phyloP scores from a whole-genome alignment of 257 asterid genomes.

The Leonotis leonurus region DNA sequence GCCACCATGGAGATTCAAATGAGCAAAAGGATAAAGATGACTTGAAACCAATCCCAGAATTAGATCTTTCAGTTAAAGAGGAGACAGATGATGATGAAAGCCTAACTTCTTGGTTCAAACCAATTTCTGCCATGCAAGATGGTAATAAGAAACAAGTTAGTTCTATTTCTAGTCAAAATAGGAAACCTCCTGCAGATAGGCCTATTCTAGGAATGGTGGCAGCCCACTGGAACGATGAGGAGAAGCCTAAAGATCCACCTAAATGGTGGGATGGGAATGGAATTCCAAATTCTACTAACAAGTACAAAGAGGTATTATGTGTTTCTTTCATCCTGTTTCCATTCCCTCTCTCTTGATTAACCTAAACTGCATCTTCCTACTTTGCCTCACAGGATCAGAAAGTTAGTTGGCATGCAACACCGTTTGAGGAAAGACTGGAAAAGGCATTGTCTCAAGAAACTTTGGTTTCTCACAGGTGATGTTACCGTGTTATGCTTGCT shows the following conservation, averaged over 20 bases:
- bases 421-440: slow-evolving; percentile 94
- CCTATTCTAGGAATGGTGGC: slow-evolving; percentile 95
- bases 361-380: background rate
- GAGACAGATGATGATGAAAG: slow-evolving; percentile 40
- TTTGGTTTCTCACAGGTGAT: slow-evolving; percentile 58
- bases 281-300: slow-evolving; percentile 87
- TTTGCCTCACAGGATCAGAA: slow-evolving; percentile 54
- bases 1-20: slow-evolving; percentile 17
- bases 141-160: slow-evolving; percentile 17
- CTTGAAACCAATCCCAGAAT: slow-evolving; percentile 16
- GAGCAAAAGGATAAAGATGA: slow-evolving; percentile 19
- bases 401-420: slow-evolving; percentile 94
- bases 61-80: slow-evolving; percentile 29
- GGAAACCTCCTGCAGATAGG: slow-evolving; percentile 54
- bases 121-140: slow-evolving; percentile 29
- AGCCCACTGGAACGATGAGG: slow-evolving; percentile 81
- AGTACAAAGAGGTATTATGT: slow-evolving; percentile 75
- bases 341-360: background rate
- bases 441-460: slow-evolving; percentile 88
- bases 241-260: slow-evolving; percentile 49
- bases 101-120: slow-evolving; percentile 57
- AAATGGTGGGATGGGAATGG: slow-evolving; percentile 92
- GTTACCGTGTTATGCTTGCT: slow-evolving; percentile 18
- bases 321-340: background rate
- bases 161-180: slow-evolving; percentile 19